Conservation (phyloP, 345 rosid species). For the Lepidium africanum region DNA sequence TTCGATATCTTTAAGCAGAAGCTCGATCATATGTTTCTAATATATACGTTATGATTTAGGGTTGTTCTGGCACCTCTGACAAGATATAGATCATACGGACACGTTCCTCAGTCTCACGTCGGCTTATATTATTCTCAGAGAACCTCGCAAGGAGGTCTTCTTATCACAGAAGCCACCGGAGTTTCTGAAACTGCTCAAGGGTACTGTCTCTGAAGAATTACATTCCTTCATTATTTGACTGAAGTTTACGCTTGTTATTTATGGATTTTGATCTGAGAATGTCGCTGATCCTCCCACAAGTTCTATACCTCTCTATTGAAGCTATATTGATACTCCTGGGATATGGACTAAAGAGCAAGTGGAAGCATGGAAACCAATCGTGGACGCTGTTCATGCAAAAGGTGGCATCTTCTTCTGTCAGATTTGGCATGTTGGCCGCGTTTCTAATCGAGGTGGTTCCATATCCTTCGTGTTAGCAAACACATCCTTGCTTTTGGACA, state of each 20-base stretch:
- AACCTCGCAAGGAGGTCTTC: constrained; percentile 45
- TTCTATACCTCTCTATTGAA: not conserved
- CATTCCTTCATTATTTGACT: not conserved
- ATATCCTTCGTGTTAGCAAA: not conserved
- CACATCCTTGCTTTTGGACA: not conserved
- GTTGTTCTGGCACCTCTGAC: constrained; percentile 51
- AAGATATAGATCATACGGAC: constrained; percentile 36
- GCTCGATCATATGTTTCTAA: not conserved
- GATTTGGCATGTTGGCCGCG: constrained; percentile 56
- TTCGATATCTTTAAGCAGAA: not conserved
- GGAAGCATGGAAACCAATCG: constrained; percentile 71
- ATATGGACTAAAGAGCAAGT: constrained; percentile 65
- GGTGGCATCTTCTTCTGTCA: constrained; percentile 62
- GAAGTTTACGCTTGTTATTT: not conserved
- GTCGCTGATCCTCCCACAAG: too few species aligned
- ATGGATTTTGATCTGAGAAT: not conserved
- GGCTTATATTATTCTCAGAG: constrained; percentile 56
- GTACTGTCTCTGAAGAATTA: constrained; percentile 6
- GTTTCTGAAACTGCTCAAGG: constrained; percentile 41
- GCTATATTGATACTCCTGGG: constrained; percentile 41
- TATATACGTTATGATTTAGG: constrained; percentile 10
- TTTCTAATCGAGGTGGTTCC: constrained; percentile 36
- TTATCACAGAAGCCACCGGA: constrained; percentile 44
- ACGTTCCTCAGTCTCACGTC: constrained; percentile 58
- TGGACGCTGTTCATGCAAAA: constrained; percentile 64